phyloP scores from a whole-genome alignment of 805 yeast genomes.

The Candida caryicola region DNA sequence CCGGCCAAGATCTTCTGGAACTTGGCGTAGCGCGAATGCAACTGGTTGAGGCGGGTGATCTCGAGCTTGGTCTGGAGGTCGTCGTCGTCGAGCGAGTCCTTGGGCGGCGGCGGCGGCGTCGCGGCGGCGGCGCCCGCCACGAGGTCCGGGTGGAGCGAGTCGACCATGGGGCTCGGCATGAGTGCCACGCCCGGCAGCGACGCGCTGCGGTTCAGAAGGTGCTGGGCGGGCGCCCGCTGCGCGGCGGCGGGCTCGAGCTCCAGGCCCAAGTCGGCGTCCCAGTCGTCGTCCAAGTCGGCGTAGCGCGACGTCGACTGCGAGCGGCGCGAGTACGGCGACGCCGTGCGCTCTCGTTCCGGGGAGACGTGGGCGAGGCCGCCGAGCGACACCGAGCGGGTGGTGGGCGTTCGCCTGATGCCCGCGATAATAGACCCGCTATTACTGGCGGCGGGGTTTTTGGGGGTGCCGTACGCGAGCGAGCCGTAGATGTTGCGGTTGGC shows the following conservation, averaged over 20 bases:
- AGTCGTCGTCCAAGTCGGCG: conserved; percentile 82
- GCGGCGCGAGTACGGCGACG: conserved; percentile 1
- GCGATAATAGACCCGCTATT: conserved; percentile 13
- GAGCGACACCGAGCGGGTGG: conserved; percentile 17
- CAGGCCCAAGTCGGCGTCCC: conserved; percentile 73
- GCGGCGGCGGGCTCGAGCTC: conserved; percentile 10
- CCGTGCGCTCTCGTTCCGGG: conserved; percentile 5
- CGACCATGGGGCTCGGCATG: conserved; percentile 27
- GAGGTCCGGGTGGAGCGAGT: conserved; percentile 38
- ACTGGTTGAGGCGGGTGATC: conserved; percentile 54
- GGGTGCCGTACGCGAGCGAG: conserved; percentile 24
- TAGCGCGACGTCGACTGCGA: conserved; percentile 32
- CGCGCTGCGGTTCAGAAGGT: neutral
- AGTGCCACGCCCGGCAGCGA: too few relatives aligned
- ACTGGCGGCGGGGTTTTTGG: conserved; percentile 3
- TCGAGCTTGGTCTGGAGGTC: conserved; percentile 43
- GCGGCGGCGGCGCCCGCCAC: conserved; percentile 18
- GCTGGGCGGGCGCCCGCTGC: neutral
- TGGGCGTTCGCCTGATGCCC: conserved; percentile 11
- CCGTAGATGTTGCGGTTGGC: conserved; percentile 41
- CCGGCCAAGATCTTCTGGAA: conserved; percentile 59
- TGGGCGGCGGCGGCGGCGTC: conserved; percentile 10
- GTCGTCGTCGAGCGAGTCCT: conserved; percentile 43
- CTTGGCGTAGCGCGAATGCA: conserved; percentile 58
- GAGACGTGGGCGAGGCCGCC: conserved; percentile 15